These are phyloP conservation scores for Phlebiopsis gigantea DNA, from an alignment of 768 basidiomycete species.

Conservation along the genomic window DNA sequence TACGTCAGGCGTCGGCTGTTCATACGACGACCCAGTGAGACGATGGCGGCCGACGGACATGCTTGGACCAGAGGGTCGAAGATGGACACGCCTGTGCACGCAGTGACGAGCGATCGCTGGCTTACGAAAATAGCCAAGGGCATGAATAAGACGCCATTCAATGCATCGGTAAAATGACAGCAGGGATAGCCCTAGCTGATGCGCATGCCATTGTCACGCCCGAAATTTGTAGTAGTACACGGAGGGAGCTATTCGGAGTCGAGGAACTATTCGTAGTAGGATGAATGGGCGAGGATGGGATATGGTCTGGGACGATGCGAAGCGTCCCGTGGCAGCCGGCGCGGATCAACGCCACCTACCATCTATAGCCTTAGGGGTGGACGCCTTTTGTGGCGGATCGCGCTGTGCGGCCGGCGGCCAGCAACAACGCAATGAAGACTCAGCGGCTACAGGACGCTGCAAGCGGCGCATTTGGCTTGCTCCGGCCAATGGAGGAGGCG, in stretches of 20 bases:
- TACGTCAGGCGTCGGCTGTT: too few relatives aligned
- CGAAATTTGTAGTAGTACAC: neutral
- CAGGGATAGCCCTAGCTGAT: neutral
- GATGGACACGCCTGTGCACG: too few relatives aligned
- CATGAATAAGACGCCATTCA: neutral
- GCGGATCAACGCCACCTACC: slow-evolving; percentile 6
- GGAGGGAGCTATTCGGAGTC: neutral
- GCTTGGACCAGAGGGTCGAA: too few relatives aligned
- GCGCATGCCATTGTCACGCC: neutral
- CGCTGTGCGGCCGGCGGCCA: neutral
- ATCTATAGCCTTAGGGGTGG: neutral
- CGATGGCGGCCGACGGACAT: too few relatives aligned
- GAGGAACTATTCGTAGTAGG: too few relatives aligned
- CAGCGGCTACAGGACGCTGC: neutral
- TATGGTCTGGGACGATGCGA: neutral
- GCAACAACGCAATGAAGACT: neutral
- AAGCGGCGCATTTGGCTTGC: neutral
- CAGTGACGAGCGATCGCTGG: neutral
- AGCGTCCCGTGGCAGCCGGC: neutral
- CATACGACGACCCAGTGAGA: too few relatives aligned
- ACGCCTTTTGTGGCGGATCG: neutral
- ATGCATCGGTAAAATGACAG: neutral
- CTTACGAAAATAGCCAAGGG: neutral
- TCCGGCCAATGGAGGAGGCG: neutral
- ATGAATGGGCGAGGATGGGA: neutral